A percentile compares a stretch with the other conserved stretches of the same genome.
phyloP scores from a whole-genome alignment of 306 rosid species.

The Lotus japonicus region DNA sequence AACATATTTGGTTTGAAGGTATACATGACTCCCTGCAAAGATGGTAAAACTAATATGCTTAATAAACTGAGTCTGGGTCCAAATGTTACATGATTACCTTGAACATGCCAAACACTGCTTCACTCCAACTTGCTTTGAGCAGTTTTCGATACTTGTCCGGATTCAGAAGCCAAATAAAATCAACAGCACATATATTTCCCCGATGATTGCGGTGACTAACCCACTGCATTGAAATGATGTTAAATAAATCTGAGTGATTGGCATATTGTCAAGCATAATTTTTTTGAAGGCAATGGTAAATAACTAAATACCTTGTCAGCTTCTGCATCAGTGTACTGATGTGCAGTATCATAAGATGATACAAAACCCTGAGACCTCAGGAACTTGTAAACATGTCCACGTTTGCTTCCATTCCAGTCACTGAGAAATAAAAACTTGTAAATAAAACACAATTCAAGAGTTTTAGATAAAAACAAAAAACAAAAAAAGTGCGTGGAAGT shows the following conservation, averaged over 20 bases:
- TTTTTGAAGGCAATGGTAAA: neutral
- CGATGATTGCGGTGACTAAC: constrained; percentile 94
- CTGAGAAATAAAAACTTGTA: constrained; percentile 33
- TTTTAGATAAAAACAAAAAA: neutral
- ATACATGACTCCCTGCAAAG: neutral
- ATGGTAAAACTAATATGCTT: neutral
- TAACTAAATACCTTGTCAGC: constrained; percentile 63
- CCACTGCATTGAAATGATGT: constrained; percentile 57
- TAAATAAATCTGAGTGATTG: neutral
- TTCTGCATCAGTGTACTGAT: constrained; percentile 86
- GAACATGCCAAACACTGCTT: constrained; percentile 79
- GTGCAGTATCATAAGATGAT: constrained; percentile 93
- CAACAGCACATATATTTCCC: constrained; percentile 96
- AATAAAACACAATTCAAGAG: neutral
- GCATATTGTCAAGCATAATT: neutral
- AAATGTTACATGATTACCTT: constrained; percentile 39
- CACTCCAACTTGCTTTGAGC: constrained; percentile 72
- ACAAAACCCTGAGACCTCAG: constrained; percentile 89
- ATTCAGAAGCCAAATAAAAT: constrained; percentile 89
- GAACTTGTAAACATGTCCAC: constrained; percentile 96
- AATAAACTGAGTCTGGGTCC: neutral
- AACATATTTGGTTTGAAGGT: neutral
- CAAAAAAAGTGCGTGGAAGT: neutral
- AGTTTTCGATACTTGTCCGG: constrained; percentile 65
- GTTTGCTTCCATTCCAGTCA: constrained; percentile 98